These are phyloP conservation scores for Neonectria sp. DNA, from an alignment of 2,329 filamentous ascomycete genomes.

Conservation along the genomic window DNA sequence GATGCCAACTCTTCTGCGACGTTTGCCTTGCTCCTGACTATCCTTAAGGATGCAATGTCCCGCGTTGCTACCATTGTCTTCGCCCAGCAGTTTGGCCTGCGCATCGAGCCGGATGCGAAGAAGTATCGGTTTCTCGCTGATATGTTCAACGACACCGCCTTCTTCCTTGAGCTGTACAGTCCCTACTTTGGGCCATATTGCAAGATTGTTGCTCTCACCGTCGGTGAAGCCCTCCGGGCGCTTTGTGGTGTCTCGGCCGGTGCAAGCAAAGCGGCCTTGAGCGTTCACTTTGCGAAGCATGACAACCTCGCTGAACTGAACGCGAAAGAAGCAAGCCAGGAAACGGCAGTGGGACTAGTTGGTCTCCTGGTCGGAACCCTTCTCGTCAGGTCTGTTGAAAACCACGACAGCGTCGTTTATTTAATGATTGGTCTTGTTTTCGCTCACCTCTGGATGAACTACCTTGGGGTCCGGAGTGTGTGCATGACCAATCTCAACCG, in stretches of 20 bases:
- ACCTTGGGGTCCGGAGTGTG: conserved; percentile 86
- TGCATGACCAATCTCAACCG: conserved; percentile 88
- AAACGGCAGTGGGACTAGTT: conserved; percentile 90
- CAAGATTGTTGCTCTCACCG: conserved; percentile 66
- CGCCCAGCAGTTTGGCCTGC: conserved; percentile 84
- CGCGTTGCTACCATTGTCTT: conserved; percentile 89
- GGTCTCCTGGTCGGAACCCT: conserved; percentile 90
- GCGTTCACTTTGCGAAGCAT: conserved; percentile 89
- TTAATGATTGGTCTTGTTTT: conserved; percentile 80
- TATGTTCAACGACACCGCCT: conserved; percentile 88
- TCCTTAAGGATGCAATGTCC: conserved; percentile 86
- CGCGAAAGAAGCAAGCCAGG: conserved; percentile 94
- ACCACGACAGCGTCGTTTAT: conserved; percentile 79
- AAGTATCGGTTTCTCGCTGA: conserved; percentile 90
- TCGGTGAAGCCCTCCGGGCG: conserved; percentile 66
- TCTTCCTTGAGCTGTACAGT: conserved; percentile 88
- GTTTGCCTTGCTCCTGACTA: conserved; percentile 84
- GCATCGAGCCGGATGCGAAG: conserved; percentile 92
- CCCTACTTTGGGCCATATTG: conserved; percentile 75
- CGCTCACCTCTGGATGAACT: conserved; percentile 88
- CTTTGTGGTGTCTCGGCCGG: conserved; percentile 93
- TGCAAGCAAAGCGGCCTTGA: conserved; percentile 90
- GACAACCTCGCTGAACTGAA: conserved; percentile 95
- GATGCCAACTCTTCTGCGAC: conserved; percentile 85
- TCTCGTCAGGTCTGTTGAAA: conserved; percentile 82